phyloP scores from a whole-genome alignment of 2,329 filamentous ascomycete species.

The Claviceps quebecensis region DNA sequence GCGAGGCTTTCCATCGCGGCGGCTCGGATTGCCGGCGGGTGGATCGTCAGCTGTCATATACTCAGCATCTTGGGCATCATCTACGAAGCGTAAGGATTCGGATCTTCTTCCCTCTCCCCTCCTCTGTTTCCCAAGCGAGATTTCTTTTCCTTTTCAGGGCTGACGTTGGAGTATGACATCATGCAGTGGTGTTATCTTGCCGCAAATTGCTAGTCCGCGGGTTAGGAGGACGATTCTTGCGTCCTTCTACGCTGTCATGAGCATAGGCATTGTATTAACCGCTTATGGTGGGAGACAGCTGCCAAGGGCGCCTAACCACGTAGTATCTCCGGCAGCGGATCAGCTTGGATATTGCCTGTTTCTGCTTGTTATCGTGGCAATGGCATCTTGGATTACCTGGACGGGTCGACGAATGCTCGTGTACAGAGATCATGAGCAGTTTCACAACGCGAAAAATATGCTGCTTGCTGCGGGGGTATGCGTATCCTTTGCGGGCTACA shows the following conservation, averaged over 20 bases:
- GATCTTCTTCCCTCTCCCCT: not conserved
- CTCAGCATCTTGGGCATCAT: not conserved
- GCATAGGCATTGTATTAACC: not conserved
- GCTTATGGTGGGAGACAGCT: not conserved
- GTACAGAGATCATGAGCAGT: not conserved
- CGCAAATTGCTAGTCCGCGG: not conserved
- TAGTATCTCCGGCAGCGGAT: not conserved
- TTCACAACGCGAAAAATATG: not conserved
- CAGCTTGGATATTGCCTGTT: not conserved
- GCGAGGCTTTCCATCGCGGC: not conserved
- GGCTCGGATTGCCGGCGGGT: not conserved
- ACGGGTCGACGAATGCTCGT: not conserved
- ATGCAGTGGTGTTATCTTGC: not conserved
- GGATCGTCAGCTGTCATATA: not conserved
- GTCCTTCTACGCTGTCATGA: not conserved
- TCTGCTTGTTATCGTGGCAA: not conserved
- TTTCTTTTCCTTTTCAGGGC: no score
- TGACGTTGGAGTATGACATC: no score
- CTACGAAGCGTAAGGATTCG: not conserved
- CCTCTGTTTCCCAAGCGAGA: no score
- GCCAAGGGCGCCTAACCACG: not conserved
- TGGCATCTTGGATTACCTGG: not conserved
- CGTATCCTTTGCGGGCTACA: not conserved
- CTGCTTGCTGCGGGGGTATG: not conserved
- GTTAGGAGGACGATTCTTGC: not conserved